Conservation (phyloP, 2,329 filamentous ascomycete genomes). For the Penicillium sp. region DNA sequence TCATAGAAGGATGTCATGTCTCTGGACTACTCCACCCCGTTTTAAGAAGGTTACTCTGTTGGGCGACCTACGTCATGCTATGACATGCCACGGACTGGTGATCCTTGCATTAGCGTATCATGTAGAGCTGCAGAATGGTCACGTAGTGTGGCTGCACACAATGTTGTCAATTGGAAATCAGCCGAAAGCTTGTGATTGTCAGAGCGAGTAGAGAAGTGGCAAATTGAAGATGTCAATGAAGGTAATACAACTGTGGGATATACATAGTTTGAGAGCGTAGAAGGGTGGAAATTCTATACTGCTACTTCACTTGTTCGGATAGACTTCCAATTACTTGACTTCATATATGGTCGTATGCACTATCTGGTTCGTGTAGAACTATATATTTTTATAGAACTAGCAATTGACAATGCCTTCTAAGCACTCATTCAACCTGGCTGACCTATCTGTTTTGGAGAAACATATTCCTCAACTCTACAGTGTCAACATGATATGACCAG, state of each 20-base stretch:
- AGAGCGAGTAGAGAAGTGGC: not conserved
- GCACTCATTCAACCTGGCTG: too few species aligned
- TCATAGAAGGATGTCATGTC: not conserved
- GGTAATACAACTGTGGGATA: not conserved
- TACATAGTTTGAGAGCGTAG: not conserved
- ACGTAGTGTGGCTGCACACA: not conserved
- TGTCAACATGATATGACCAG: not conserved
- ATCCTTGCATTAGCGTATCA: constrained; percentile 13
- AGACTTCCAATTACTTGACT: not conserved
- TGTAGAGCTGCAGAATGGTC: not conserved
- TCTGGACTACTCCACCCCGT: not conserved
- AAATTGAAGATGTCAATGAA: not conserved
- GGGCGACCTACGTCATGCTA: constrained; percentile 4
- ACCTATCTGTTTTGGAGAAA: not conserved
- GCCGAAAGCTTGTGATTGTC: not conserved
- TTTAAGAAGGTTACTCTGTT: not conserved
- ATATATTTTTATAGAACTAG: not conserved
- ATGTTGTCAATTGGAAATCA: not conserved
- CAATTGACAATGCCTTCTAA: too few species aligned
- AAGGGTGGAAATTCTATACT: not conserved
- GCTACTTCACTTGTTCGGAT: not conserved
- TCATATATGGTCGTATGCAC: not conserved
- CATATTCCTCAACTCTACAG: not conserved
- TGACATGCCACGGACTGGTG: constrained; percentile 8
- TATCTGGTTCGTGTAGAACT: not conserved